Evolutionary conservation across 805 yeast genomes (phyloP).

Genomic region (Wickerhamiella sergipiensis): DNA sequence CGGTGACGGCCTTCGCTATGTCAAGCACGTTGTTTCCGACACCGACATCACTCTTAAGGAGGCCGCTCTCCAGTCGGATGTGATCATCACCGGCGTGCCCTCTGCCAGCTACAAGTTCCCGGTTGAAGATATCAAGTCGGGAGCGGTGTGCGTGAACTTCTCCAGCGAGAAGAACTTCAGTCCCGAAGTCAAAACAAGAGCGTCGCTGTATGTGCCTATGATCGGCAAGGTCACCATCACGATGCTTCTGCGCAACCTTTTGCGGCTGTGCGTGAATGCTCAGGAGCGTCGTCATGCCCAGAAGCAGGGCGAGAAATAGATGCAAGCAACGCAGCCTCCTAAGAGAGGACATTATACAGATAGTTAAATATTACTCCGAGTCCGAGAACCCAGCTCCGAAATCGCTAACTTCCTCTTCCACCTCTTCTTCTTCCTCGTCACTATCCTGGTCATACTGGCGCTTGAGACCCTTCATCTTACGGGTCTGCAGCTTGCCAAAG

Average conservation of each 20-base stretch:
- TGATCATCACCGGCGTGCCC: constrained; percentile 93
- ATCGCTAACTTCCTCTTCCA: constrained; percentile 6
- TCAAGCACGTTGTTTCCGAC: constrained; percentile 69
- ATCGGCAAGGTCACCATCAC: constrained; percentile 94
- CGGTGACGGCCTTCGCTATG: constrained; percentile 76
- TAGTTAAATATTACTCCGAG: neutral
- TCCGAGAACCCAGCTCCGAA: constrained; percentile 11
- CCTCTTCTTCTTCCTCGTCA: constrained; percentile 34
- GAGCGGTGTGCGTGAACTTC: constrained; percentile 84
- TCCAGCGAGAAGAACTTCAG: constrained; percentile 79
- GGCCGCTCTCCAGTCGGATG: constrained; percentile 67
- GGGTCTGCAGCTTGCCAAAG: constrained; percentile 74
- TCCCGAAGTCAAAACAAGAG: constrained; percentile 63
- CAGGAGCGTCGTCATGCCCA: constrained; percentile 9
- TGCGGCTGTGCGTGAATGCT: constrained; percentile 66
- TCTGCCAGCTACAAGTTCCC: constrained; percentile 75
- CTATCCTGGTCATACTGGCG: constrained; percentile 68
- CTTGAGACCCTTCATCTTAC: constrained; percentile 98
- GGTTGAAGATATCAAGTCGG: constrained; percentile 61
- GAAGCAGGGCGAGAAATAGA: neutral
- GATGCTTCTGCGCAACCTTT: constrained; percentile 79
- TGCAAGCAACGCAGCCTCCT: too few relatives aligned
- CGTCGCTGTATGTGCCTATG: constrained; percentile 87
- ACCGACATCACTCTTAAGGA: constrained; percentile 40
- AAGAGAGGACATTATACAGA: too few relatives aligned